Percentiles rank a stretch among this genome's conserved stretches.
Conservation (phyloP, 75 land plant species). For the Picea glauca region DNA sequence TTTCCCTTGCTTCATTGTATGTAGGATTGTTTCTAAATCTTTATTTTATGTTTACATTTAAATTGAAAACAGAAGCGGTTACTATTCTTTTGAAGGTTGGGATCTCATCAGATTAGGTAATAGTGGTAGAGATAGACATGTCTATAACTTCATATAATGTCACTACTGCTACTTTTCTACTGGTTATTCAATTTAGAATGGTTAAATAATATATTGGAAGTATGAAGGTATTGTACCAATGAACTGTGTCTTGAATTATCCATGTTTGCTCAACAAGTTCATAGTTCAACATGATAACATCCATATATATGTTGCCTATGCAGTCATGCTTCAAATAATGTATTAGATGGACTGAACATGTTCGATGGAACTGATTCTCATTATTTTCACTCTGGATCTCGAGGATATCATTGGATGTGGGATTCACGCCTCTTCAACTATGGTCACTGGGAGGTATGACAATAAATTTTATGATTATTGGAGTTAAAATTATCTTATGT, state of each 20-base stretch:
- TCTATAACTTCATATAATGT: background rate
- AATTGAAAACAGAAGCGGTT: background rate
- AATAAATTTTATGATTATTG: background rate
- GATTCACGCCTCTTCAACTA: slow-evolving; percentile 94
- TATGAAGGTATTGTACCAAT: background rate
- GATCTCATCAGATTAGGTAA: background rate
- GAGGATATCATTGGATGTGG: slow-evolving; percentile 98
- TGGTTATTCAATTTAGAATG: background rate
- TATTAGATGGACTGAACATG: slow-evolving; percentile 84
- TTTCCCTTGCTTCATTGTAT: background rate
- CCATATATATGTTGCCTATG: too few relatives aligned
- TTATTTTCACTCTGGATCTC: slow-evolving; percentile 84
- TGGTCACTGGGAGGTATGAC: slow-evolving; percentile 84
- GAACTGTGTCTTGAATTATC: background rate
- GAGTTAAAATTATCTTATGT: background rate
- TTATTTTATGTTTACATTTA: background rate
- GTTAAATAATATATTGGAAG: background rate
- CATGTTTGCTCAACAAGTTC: background rate
- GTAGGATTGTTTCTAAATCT: background rate
- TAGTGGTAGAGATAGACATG: background rate
- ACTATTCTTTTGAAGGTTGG: background rate
- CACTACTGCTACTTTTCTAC: background rate
- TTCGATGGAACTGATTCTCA: slow-evolving; percentile 95
- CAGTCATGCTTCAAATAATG: slow-evolving; percentile 95
- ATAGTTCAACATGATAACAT: background rate